phyloP scores from a whole-genome alignment of 192 early-diverging fungal species.

The Podila epicladia region DNA sequence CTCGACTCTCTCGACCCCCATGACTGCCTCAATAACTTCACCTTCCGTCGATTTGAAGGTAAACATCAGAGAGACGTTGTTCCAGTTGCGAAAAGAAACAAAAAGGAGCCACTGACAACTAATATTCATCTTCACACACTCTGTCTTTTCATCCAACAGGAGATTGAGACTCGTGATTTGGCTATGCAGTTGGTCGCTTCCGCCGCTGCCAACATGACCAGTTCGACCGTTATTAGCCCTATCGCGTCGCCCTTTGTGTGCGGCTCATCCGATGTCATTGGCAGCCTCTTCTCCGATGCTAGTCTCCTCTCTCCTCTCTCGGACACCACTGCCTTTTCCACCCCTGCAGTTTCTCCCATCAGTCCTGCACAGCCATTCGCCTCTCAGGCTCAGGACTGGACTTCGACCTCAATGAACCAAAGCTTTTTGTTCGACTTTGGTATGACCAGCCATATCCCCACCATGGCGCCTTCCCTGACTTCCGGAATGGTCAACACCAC shows the following conservation, averaged over 20 bases:
- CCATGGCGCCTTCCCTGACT: not conserved
- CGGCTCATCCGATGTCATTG: slow-evolving; percentile 21
- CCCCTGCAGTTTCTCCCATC: slow-evolving; percentile 1
- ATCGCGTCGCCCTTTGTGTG: slow-evolving; percentile 19
- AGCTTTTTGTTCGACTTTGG: slow-evolving; percentile 39
- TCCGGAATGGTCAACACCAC: slow-evolving; percentile 1
- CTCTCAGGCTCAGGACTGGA: slow-evolving; percentile 29
- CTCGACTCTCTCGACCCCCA: slow-evolving; percentile 38
- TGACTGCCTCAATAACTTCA: slow-evolving; percentile 25
- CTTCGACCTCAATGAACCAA: slow-evolving; percentile 13
- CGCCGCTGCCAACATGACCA: slow-evolving; percentile 30
- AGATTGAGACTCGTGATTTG: slow-evolving; percentile 25
- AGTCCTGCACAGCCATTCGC: slow-evolving; percentile 2
- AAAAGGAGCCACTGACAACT: not conserved
- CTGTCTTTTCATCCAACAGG: slow-evolving; percentile 1
- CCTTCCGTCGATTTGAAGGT: slow-evolving; percentile 33
- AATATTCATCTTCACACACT: not conserved
- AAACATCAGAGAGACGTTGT: not conserved
- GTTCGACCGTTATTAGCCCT: slow-evolving; percentile 10
- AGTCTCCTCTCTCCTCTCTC: slow-evolving; percentile 32
- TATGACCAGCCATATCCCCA: slow-evolving; percentile 1
- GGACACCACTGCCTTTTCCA: slow-evolving; percentile 20
- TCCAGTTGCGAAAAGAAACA: no score
- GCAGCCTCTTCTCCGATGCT: slow-evolving; percentile 48
- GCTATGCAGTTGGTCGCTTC: slow-evolving; percentile 39